Base-by-base conservation (phyloP, 768 basidiomycete genomes). In the Chlorophyllum brunneum region DNA sequence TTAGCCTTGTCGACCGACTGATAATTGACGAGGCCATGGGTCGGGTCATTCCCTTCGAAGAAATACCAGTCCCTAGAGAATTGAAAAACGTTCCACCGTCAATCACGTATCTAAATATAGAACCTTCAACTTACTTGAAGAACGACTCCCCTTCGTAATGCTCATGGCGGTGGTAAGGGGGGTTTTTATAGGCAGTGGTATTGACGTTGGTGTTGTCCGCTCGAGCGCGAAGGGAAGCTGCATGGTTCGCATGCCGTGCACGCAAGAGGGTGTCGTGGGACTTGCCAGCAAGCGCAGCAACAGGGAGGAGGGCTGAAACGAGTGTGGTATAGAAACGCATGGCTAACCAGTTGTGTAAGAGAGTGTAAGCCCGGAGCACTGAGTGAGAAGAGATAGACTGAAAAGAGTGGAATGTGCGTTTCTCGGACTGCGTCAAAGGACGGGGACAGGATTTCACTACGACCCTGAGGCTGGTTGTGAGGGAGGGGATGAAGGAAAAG, bases 11-110 rank as follows among this genome's bases (percentile, higher is more conserved):
- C 59, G 58, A 69, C 62, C 31, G 58, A 66, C 54, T 79, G 69
- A 63, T 80, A 91, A 49, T 79, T 74, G 42, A 91, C 88, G 22
- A 67, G 68, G n/a, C 89, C 88, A 58, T 79, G 66, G 0, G 88
- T 90, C 2, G 88, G 88, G 66, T 91, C 88, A 10, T 65, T 7
- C 5, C 58, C 67, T 11, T 70, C 72, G 67, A 79, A 88, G 68
- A 87, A 90, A 30, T 82, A 67, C 82, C 83, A 89, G 37, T 78
- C 57, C 42, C 86, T 88, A 27, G 33, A 29, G 9, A 22, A 2
- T 20, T 16, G 22, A 22, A 22, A 6, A 30, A 40, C 22, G 33
- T 8, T 33, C n/a, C 48, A 38, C 34, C 45, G 23, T 29, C 43
- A 45, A 45, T 29, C n/a, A n/a, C n/a, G n/a, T n/a, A n/a, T n/a